phyloP scores from a whole-genome alignment of 129 eudicot genomes.

The sunflower (Helianthus annuus) region HanXRQr2.0-SUNRISE NC_035444.2:27024049-27024548 shows the following conservation, averaged over 20 bases:
- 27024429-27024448: too few species aligned
- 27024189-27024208: background rate
- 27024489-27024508: too few species aligned
- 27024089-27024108: conserved; percentile 60
- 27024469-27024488: too few species aligned
- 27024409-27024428: too few species aligned
- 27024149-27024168: conserved; percentile 35
- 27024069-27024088: conserved; percentile 66
- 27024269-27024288: conserved; percentile 14
- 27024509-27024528: too few species aligned
- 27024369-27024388: background rate
- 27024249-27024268: conserved; percentile 30
- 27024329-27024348: too few species aligned
- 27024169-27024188: background rate
- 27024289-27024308: conserved; percentile 17
- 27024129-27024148: conserved; percentile 58
- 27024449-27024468: too few species aligned
- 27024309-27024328: conserved; percentile 23
- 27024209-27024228: background rate
- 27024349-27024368: conserved; percentile 11
- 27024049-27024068: conserved; percentile 39
- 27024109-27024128: conserved; percentile 64
- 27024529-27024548: too few species aligned
- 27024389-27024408: too few species aligned
- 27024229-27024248: background rate